Base-by-base conservation (phyloP, 2,329 filamentous ascomycete species). In the Westerdykella aurantiaca region DNA sequence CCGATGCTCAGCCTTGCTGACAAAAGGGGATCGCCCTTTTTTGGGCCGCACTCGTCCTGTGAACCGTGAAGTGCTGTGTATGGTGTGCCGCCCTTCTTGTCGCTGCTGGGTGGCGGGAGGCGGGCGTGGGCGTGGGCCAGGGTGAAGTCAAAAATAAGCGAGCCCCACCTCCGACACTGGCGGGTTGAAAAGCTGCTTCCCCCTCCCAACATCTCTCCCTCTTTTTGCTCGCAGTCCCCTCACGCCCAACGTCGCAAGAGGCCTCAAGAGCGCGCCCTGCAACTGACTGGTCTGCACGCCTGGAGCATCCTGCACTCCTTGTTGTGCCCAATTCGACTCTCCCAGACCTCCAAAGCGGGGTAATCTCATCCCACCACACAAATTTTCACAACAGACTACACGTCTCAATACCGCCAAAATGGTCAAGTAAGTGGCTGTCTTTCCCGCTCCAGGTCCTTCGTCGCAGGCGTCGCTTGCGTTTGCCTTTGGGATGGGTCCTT, bases 401-500 rank as follows among this genome's bases (percentile, higher is more conserved):
- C 47, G 48, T 40, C 46, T 48, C 56, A 85, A 81, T 72, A 87
- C 89, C 87, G 88, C 78, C 85, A 96, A 89, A 74, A 98, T 98
- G 93, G 93, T 98, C 74, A 96, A 97, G 90, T 96, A 86, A 86
- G 90, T 91, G 44, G 49, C 48, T 44, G 12, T 44, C 37, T 41
- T 14, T 31, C 40, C 10, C 11, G 2, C 9, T 9, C 10, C 9
- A 9, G 10, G 7, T 29, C 16, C 29, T 29, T 13, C 33, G 18
- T 25, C 16, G 39, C 12, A 22, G 14, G 11, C 35, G 16, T 14
- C 18, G n/a, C 13, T 18, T 37, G 23, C 23, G 23, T 17, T 29
- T 38, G 25, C n/a, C n/a, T 29, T 12, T 29, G 25, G 9, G 7
- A 29, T 29, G 25, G 4, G 7, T 9, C 25, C 10, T 7, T 29